phyloP scores from a whole-genome alignment of 805 yeast genomes.

The Candida incommunis region DNA sequence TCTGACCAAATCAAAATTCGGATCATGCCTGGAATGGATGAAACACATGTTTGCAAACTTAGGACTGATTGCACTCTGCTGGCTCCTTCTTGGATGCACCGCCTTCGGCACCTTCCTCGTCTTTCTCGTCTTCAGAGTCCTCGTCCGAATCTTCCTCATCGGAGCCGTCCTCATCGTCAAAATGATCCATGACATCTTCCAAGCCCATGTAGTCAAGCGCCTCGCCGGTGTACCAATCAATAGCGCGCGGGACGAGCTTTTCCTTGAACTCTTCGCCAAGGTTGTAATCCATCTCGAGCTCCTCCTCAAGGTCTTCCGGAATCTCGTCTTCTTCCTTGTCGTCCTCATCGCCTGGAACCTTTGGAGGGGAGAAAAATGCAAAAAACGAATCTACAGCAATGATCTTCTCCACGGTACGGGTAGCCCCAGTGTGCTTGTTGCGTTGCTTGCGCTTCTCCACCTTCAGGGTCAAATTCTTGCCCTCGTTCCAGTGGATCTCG shows the following conservation, averaged over 20 bases:
- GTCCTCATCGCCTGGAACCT: conserved; percentile 46
- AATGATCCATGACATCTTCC: conserved; percentile 47
- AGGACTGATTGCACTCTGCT: conserved; percentile 43
- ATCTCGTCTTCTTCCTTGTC: conserved; percentile 48
- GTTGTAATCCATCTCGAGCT: conserved; percentile 84
- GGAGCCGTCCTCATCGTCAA: conserved; percentile 43
- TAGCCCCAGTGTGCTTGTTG: conserved; percentile 89
- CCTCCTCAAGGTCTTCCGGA: conserved; percentile 63
- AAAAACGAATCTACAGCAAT: conserved; percentile 93
- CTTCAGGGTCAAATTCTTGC: conserved; percentile 73
- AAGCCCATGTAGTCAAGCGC: conserved; percentile 67
- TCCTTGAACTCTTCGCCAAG: conserved; percentile 95
- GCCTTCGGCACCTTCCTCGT: conserved; percentile 26
- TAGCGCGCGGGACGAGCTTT: conserved; percentile 87
- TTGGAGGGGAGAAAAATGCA: conserved; percentile 91
- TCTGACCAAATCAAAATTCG: too few relatives aligned
- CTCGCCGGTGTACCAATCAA: conserved; percentile 97
- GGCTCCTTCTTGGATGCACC: conserved; percentile 43
- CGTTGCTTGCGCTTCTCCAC: conserved; percentile 95
- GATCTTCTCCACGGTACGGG: conserved; percentile 86
- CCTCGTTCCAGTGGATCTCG: conserved; percentile 69
- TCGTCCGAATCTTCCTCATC: conserved; percentile 53
- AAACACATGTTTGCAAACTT: too few relatives aligned
- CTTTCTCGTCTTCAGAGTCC: conserved; percentile 28
- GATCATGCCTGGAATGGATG: too few relatives aligned